These are phyloP conservation scores for Urochloa ruziziensis DNA, from an alignment of 176 grass and related monocot species.

Conservation along the genomic window DNA sequence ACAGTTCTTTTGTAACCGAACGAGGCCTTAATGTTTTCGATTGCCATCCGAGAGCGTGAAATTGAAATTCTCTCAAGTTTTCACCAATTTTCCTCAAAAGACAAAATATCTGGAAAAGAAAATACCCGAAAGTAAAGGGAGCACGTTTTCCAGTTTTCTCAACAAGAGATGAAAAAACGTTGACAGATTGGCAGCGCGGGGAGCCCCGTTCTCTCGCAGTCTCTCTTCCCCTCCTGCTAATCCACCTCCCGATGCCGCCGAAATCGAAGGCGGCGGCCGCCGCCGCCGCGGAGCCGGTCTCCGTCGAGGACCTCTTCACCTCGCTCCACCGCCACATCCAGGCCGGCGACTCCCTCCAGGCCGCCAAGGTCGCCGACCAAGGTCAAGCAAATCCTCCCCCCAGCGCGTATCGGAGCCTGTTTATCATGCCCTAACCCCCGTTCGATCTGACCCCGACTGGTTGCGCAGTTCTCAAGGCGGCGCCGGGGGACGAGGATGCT, in stretches of 20 bases:
- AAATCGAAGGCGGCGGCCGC: slow-evolving; percentile 34
- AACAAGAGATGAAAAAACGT: background rate
- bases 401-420: background rate
- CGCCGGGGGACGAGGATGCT: slow-evolving; percentile 83
- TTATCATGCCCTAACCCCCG: background rate
- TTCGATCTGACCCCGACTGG: background rate
- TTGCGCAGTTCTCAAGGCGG: slow-evolving; percentile 62
- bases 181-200: background rate
- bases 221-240: background rate
- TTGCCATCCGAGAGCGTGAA: too few relatives aligned
- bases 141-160: background rate
- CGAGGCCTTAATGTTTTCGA: too few relatives aligned
- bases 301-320: slow-evolving; percentile 81
- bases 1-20: too few relatives aligned
- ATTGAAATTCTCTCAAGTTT: background rate
- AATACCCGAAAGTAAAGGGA: background rate
- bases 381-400: slow-evolving; percentile 27
- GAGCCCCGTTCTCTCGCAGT: background rate
- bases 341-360: slow-evolving; percentile 44
- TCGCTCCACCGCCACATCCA: slow-evolving; percentile 64
- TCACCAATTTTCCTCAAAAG: background rate
- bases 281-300: slow-evolving; percentile 45
- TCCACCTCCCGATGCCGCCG: background rate
- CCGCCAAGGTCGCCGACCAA: slow-evolving; percentile 87
- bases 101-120: background rate